These are phyloP conservation scores for Botrytis byssoidea DNA, from an alignment of 2,329 filamentous ascomycete species.

Conservation along the genomic window DNA sequence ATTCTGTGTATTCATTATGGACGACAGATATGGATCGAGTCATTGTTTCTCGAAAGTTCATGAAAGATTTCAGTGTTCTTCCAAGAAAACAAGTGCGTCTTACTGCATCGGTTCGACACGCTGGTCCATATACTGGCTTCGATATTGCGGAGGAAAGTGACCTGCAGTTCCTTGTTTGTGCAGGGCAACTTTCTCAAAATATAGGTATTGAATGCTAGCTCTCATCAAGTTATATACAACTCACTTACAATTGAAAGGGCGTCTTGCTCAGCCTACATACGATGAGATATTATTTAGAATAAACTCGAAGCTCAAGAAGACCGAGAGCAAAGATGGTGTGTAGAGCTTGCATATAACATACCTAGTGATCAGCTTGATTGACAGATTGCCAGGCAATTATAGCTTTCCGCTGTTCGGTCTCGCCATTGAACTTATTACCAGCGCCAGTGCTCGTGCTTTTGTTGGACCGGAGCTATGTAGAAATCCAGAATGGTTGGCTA, in stretches of 20 bases:
- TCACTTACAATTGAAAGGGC: neutral
- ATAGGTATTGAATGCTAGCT: neutral
- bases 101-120: slow-evolving; percentile 1
- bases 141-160: slow-evolving; percentile 14
- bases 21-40: slow-evolving; percentile 9
- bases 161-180: slow-evolving; percentile 9
- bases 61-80: slow-evolving; percentile 6
- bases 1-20: slow-evolving; percentile 7
- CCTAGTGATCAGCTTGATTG: neutral
- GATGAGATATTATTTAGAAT: slow-evolving; percentile 4
- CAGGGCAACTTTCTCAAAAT: slow-evolving; percentile 10
- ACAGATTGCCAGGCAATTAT: neutral
- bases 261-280: neutral
- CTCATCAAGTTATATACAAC: neutral
- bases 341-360: neutral
- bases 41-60: slow-evolving; percentile 5
- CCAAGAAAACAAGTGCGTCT: slow-evolving; percentile 9
- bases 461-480: slow-evolving; percentile 31
- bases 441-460: slow-evolving; percentile 24
- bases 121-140: neutral
- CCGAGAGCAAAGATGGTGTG: neutral
- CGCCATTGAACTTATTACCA: neutral
- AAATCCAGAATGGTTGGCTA: slow-evolving; percentile 33
- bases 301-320: neutral
- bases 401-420: neutral